These are phyloP conservation scores for Corrigiola litoralis DNA, from an alignment of 179 eudicot species.

Conservation along the genomic window DNA sequence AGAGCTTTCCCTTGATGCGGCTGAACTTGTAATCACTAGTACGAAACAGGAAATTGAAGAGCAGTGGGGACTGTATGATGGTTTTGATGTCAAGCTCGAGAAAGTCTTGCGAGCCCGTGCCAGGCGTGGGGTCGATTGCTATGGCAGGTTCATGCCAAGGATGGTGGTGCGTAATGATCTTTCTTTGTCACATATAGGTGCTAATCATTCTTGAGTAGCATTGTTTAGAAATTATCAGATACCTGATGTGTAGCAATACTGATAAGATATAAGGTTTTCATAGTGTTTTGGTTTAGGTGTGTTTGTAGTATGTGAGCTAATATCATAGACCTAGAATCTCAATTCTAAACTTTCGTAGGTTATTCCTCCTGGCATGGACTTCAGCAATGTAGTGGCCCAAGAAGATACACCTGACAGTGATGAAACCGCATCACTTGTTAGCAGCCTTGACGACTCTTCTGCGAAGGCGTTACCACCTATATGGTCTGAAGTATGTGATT, in stretches of 20 bases:
- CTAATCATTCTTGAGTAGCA: no score
- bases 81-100: conserved; percentile 75
- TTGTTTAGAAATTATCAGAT: no score
- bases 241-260: no score
- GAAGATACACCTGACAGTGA: conserved; percentile 64
- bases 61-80: conserved; percentile 92
- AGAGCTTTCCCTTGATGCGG: conserved; percentile 79
- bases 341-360: no score
- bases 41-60: conserved; percentile 93
- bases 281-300: no score
- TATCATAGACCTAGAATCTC: no score
- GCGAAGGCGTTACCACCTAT: no score
- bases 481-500: conserved; percentile 46
- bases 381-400: conserved; percentile 67
- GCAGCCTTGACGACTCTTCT: no score
- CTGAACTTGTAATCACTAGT: conserved; percentile 89
- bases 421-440: conserved; percentile 49
- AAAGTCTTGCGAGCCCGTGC: conserved; percentile 79
- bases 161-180: conserved; percentile 69
- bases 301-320: no score
- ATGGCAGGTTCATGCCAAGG: conserved; percentile 95
- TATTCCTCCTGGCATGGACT: conserved; percentile 98
- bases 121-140: conserved; percentile 82
- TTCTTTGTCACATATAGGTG: neutral
- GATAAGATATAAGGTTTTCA: no score